Base-by-base conservation (phyloP, 257 asterid genomes). In the Ajuga chamaepitys region DNA sequence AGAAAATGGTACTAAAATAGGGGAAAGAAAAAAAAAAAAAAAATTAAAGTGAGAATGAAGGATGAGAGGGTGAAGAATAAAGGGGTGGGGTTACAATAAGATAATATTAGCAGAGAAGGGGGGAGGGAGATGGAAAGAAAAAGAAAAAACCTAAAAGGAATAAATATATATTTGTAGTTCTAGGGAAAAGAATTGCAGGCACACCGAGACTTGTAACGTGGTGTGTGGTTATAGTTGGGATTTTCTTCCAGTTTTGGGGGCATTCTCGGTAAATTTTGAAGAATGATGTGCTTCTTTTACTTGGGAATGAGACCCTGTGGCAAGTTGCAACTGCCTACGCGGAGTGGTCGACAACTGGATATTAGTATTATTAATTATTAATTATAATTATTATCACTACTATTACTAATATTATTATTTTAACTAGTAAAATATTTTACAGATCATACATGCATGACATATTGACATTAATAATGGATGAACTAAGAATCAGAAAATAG, bases 161-260 rank as follows among this genome's bases (percentile, higher is more conserved):
- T 44, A 5, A 44, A 25, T 20, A 46, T 40, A 35, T 34, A 64
- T n/a, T n/a, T n/a, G n/a, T n/a, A n/a, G n/a, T n/a, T n/a, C n/a
- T 70, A 65, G 67, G 71, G 58, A 40, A 62, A 62, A 48, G 56
- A 26, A 56, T 56, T 53, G 58, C 41, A 70, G 74, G 75, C 68
- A 26, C 78, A 45, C 62, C 42, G 74, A 53, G 54, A 68, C 75
- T 71, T 68, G 80, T 63, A 78, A 78, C 83, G 74, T 74, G 80
- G 70, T 30, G 64, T 67, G 73, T 68, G 79, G 80, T 40, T 74
- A 46, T 45, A 30, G 28, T 48, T 22, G 80, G 63, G 2, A 62
- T 47, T 66, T 56, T 3, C 13, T 1, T 10, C 1, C 11, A 7
- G 0, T 17, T 55, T 5, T 2, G 1, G 69, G 76, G 69, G 48